These are phyloP conservation scores for Thalassiosira livingstoniorum DNA, from an alignment of 352 stramenopile genomes.

Conservation along the genomic window DNA sequence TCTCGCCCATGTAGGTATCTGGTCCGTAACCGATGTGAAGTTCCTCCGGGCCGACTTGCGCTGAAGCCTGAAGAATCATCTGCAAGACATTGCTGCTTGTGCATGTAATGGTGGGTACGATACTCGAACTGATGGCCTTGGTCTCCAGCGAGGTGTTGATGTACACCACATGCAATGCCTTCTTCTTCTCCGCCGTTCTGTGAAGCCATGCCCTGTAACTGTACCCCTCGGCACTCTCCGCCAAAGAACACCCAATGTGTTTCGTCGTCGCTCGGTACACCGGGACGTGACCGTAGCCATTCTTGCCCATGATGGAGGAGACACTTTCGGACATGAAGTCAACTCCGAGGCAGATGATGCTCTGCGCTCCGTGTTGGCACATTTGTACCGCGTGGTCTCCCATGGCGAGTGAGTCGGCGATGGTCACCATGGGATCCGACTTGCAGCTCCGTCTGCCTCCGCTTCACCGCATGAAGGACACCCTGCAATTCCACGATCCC, in stretches of 20 bases:
- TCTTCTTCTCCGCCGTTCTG: slow-evolving; percentile 78
- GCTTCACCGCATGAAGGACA: slow-evolving; percentile 69
- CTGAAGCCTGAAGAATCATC: slow-evolving; percentile 94
- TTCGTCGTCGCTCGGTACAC: slow-evolving; percentile 93
- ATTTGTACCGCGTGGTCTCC: slow-evolving; percentile 96
- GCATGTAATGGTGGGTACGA: slow-evolving; percentile 97
- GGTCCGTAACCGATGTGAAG: slow-evolving; percentile 93
- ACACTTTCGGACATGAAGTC: slow-evolving; percentile 99
- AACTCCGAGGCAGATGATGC: slow-evolving; percentile 93
- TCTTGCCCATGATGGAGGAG: slow-evolving; percentile 92
- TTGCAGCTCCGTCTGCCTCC: slow-evolving; percentile 52
- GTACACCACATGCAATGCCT: slow-evolving; percentile 95
- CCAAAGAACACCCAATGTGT: slow-evolving; percentile 95
- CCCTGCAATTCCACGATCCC: slow-evolving; percentile 95
- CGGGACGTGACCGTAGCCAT: slow-evolving; percentile 91
- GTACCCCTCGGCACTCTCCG: slow-evolving; percentile 92
- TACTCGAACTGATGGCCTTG: slow-evolving; percentile 91
- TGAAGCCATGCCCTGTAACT: slow-evolving; percentile 93
- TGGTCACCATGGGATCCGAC: slow-evolving; percentile 91
- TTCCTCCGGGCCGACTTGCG: slow-evolving; percentile 88
- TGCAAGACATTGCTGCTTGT: slow-evolving; percentile 96
- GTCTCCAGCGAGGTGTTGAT: slow-evolving; percentile 98
- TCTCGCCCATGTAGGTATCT: slow-evolving; percentile 98
- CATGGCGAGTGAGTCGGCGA: slow-evolving; percentile 97
- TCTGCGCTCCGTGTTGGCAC: slow-evolving; percentile 82